Evolutionary conservation across 768 basidiomycete genomes (phyloP).

Genomic region (Steccherinum ochraceum): DNA sequence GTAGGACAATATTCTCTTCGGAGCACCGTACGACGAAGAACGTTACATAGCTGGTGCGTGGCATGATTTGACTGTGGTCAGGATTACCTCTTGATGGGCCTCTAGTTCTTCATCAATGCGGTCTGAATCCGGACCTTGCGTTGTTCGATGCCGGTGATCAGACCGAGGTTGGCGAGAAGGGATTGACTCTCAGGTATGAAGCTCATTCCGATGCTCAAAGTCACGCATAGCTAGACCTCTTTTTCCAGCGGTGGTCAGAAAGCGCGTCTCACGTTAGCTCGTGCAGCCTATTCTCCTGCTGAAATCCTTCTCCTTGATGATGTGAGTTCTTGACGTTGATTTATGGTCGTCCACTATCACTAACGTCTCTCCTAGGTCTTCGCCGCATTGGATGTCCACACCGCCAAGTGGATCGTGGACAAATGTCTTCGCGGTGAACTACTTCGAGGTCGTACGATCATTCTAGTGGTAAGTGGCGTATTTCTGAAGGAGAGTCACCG

Average conservation of each 20-base stretch:
- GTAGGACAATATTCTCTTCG: conserved; percentile 47
- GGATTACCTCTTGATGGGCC: neutral
- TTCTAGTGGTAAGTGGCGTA: conserved; percentile 34
- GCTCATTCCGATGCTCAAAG: neutral
- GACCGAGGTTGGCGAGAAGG: conserved; percentile 40
- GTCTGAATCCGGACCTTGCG: conserved; percentile 22
- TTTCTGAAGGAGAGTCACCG: too few species aligned
- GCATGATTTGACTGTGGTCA: neutral
- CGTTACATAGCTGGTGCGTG: conserved; percentile 36
- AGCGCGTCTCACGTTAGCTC: conserved; percentile 48
- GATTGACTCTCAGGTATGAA: conserved; percentile 25
- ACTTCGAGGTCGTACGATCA: conserved; percentile 36
- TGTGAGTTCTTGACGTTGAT: conserved; percentile 26
- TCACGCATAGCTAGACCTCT: neutral
- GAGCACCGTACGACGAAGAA: conserved; percentile 37
- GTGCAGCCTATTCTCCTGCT: conserved; percentile 56
- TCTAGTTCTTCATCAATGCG: conserved; percentile 32
- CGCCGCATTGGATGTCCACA: conserved; percentile 46
- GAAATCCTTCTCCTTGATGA: conserved; percentile 67
- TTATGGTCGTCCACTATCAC: conserved; percentile 4
- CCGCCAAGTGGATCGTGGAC: conserved; percentile 41
- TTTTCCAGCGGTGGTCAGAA: conserved; percentile 20
- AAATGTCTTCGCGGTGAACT: conserved; percentile 40
- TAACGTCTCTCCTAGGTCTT: conserved; percentile 24
- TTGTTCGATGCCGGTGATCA: conserved; percentile 28